Percentiles rank a stretch among this genome's conserved stretches.
These are phyloP conservation scores for Calamus simplicifolius DNA, from an alignment of 176 grass and related monocot genomes.

Conservation along the genomic window DNA sequence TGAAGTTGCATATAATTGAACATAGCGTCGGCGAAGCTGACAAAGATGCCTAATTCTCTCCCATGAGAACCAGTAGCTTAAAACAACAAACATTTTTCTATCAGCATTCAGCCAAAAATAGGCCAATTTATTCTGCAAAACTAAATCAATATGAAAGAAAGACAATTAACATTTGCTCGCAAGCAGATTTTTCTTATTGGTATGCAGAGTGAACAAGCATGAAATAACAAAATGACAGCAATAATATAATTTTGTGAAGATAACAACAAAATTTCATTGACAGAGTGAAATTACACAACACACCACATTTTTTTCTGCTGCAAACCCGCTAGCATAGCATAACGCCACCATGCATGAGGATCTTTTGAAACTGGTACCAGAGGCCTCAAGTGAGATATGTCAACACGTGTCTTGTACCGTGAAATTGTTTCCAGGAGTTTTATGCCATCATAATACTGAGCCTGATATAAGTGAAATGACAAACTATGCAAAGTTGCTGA, in stretches of 20 bases:
- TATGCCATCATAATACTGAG: slow-evolving; percentile 93
- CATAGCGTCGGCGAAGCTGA: slow-evolving; percentile 86
- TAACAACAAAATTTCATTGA: no score
- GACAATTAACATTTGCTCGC: no score
- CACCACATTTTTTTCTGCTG: slow-evolving; percentile 94
- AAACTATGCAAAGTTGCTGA: slow-evolving; percentile 15
- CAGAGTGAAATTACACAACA: neutral
- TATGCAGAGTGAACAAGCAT: no score
- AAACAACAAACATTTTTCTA: slow-evolving; percentile 2
- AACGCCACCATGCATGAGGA: slow-evolving; percentile 84
- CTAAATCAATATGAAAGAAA: no score
- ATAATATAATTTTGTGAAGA: no score
- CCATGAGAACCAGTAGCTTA: slow-evolving; percentile 63
- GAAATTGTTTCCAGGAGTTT: slow-evolving; percentile 95
- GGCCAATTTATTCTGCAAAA: no score
- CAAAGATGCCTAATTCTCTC: slow-evolving; percentile 86
- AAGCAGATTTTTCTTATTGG: no score
- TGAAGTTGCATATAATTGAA: slow-evolving; percentile 67
- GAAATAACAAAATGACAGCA: no score
- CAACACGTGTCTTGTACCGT: slow-evolving; percentile 81
- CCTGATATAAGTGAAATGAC: slow-evolving; percentile 42
- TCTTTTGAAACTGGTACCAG: slow-evolving; percentile 60
- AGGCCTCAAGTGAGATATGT: slow-evolving; percentile 94
- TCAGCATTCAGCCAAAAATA: no score
- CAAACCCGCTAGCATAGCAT: slow-evolving; percentile 78